Percentiles rank a stretch among this genome's conserved stretches.
These are phyloP conservation scores for Penicillium arizonense DNA, from an alignment of 495 filamentous ascomycete species.

Conservation along the genomic window DNA sequence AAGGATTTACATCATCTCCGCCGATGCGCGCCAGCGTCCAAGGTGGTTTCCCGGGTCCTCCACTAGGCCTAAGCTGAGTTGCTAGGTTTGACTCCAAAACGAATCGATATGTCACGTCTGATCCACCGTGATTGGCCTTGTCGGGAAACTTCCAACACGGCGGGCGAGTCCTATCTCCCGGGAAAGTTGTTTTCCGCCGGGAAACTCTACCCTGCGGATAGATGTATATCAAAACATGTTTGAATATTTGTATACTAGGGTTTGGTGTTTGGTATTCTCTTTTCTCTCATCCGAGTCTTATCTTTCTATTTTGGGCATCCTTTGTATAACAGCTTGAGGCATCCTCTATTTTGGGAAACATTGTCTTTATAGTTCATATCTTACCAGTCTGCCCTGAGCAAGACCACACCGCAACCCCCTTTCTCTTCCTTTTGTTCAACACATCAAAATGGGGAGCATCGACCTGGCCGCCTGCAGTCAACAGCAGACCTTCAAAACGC, in stretches of 20 bases:
- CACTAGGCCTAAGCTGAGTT: constrained; percentile 14
- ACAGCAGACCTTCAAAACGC: constrained; percentile 40
- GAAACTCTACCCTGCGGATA: constrained; percentile 21
- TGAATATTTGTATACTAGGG: constrained; percentile 16
- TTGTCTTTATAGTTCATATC: constrained; percentile 11
- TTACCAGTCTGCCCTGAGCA: neutral
- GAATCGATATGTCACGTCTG: constrained; percentile 21
- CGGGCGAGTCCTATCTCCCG: constrained; percentile 20
- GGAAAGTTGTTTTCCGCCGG: constrained; percentile 43
- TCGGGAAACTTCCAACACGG: neutral
- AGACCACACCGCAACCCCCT: neutral
- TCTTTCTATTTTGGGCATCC: constrained; percentile 9
- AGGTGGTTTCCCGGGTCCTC: constrained; percentile 20
- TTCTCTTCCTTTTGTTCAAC: constrained; percentile 10
- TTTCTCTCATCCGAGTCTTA: neutral
- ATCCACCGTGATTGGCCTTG: constrained; percentile 18
- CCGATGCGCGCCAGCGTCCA: constrained; percentile 12
- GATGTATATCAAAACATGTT: constrained; percentile 37
- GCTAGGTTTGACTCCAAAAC: constrained; percentile 12
- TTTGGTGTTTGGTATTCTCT: constrained; percentile 1
- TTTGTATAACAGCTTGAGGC: constrained; percentile 14
- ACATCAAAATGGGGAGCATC: constrained; percentile 32
- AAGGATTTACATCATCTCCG: constrained; percentile 27
- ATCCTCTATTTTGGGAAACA: constrained; percentile 12
- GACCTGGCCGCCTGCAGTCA: constrained; percentile 30